phyloP scores from a whole-genome alignment of 257 asterid species.

The Gardenia jasminoides region DNA sequence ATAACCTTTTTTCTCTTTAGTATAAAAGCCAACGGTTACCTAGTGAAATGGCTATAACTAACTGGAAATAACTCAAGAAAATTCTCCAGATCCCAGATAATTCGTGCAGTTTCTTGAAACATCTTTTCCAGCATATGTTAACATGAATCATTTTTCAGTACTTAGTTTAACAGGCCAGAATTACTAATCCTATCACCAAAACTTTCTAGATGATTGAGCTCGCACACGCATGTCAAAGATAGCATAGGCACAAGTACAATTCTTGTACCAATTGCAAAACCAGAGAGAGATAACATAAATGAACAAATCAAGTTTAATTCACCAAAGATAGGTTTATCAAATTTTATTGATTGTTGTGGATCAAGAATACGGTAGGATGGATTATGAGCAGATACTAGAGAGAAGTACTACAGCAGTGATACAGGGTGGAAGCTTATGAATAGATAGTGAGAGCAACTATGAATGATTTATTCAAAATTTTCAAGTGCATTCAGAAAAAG shows the following conservation, averaged over 20 bases:
- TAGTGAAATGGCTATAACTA: not conserved
- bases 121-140: not conserved
- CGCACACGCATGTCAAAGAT: not conserved
- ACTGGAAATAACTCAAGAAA: not conserved
- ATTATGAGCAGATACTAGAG: not conserved
- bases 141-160: not conserved
- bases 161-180: not conserved
- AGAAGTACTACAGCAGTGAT: not conserved
- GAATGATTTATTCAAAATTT: not conserved
- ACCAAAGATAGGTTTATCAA: not conserved
- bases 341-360: not conserved
- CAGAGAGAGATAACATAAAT: not conserved
- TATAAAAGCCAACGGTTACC: too few relatives aligned
- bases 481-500: not conserved
- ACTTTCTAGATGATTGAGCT: not conserved
- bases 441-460: not conserved
- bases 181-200: not conserved
- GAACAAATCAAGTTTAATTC: not conserved
- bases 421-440: not conserved
- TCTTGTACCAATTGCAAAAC: not conserved
- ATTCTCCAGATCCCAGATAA: not conserved
- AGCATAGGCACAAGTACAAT: not conserved
- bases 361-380: not conserved
- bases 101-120: not conserved
- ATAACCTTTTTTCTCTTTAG: too few relatives aligned